phyloP scores from a whole-genome alignment of 352 stramenopile species.

The Phytophthora ramorum region DNA sequence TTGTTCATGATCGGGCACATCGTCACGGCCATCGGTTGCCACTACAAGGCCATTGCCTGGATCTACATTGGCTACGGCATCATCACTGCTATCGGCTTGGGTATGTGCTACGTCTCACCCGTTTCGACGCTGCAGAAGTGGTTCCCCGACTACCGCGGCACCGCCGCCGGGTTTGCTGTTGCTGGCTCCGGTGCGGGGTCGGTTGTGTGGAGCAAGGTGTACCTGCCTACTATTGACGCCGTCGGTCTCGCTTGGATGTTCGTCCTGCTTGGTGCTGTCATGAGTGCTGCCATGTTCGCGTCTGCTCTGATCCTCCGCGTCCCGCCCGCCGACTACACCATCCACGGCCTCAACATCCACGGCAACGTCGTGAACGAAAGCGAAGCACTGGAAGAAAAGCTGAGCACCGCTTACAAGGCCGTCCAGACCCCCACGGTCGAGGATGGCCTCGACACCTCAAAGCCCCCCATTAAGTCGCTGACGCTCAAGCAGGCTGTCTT shows the following conservation, averaged over 20 bases:
- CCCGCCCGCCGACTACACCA: conserved; percentile 49
- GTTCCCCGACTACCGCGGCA: conserved; percentile 80
- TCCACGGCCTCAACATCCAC: conserved; percentile 66
- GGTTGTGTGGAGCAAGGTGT: conserved; percentile 69
- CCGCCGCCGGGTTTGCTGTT: conserved; percentile 68
- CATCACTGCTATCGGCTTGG: conserved; percentile 65
- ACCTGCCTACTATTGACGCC: conserved; percentile 51
- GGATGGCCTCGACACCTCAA: conserved; percentile 35
- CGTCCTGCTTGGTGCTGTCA: conserved; percentile 52
- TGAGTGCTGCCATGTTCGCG: conserved; percentile 47
- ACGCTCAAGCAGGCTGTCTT: conserved; percentile 54
- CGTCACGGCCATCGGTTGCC: conserved; percentile 56
- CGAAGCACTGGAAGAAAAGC: conserved; percentile 37
- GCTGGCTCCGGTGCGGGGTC: conserved; percentile 63
- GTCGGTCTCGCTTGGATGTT: conserved; percentile 61
- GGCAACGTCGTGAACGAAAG: conserved; percentile 45
- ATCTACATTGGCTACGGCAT: conserved; percentile 80
- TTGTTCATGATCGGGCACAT: conserved; percentile 63
- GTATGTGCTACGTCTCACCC: conserved; percentile 73
- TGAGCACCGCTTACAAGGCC: conserved; percentile 49
- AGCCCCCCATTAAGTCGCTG: conserved; percentile 43
- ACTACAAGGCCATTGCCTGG: conserved; percentile 58
- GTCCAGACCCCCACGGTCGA: conserved; percentile 42
- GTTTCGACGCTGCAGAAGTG: conserved; percentile 75
- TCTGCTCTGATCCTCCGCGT: conserved; percentile 57